A percentile compares a stretch with the other conserved stretches of the same genome.
phyloP scores from a whole-genome alignment of 169 alveolate species.

The Theileria parva region DNA sequence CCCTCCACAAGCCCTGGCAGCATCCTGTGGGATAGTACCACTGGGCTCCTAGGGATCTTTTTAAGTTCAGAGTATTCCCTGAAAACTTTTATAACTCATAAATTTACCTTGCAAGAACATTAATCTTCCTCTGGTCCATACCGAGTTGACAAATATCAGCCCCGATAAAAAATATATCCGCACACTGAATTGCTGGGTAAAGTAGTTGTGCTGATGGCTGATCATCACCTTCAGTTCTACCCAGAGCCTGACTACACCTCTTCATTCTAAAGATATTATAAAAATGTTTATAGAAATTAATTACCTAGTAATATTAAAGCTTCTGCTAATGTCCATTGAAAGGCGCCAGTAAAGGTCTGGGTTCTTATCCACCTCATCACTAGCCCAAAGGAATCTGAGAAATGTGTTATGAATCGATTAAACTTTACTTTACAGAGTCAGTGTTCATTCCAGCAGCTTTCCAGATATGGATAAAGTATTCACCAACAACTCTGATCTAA shows the following conservation, averaged over 20 bases:
- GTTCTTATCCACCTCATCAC: slow-evolving; percentile 94
- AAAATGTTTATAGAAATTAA: neutral
- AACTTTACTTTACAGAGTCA: slow-evolving; percentile 83
- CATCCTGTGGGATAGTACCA: slow-evolving; percentile 94
- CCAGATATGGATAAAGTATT: slow-evolving; percentile 98
- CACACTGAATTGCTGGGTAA: slow-evolving; percentile 98
- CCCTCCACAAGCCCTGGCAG: slow-evolving; percentile 95
- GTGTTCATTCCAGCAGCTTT: slow-evolving; percentile 99
- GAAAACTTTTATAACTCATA: neutral
- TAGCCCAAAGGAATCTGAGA: slow-evolving; percentile 96
- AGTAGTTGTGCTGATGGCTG: slow-evolving; percentile 88
- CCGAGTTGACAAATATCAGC: slow-evolving; percentile 99
- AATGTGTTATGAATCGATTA: neutral
- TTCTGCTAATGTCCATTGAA: slow-evolving; percentile 94
- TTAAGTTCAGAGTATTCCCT: slow-evolving; percentile 87
- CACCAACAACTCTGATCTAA: slow-evolving; percentile 91
- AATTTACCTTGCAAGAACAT: slow-evolving; percentile 93
- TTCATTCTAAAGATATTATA: slow-evolving; percentile 82
- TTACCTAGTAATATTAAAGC: slow-evolving; percentile 79
- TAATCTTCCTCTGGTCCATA: slow-evolving; percentile 98
- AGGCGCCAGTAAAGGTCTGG: slow-evolving; percentile 95
- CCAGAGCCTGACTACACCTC: slow-evolving; percentile 98
- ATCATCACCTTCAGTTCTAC: slow-evolving; percentile 95
- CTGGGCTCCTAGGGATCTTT: slow-evolving; percentile 83
- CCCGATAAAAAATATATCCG: slow-evolving; percentile 95